Base-by-base conservation (phyloP, 768 basidiomycete species). In the Mycena polygramma region DNA sequence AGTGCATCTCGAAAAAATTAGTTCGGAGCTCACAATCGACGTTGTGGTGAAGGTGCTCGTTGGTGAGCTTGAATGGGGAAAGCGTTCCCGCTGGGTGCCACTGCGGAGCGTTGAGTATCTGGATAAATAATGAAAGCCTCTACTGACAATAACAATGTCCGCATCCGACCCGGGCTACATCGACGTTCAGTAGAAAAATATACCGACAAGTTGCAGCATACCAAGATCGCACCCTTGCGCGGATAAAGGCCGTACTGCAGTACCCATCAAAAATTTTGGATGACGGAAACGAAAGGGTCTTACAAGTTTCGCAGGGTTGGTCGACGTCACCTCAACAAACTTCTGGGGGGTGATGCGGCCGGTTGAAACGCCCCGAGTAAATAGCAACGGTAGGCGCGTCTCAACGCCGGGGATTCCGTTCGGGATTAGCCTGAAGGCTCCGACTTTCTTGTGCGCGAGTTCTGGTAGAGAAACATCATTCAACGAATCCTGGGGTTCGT, bases 221-320 rank as follows among this genome's bases (percentile, higher is more conserved):
- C 63, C 53, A 63, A 24, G 46, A 63, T 24, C 13, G 63, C 63
- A 35, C 63, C 63, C 14, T 63, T 63, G 6, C 43, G 63, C 15
- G 63, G 63, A 46, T 63, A 63, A n/a, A 63, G 63, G 26, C 63
- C 63, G 39, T 63, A 63, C 63, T 63, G 20, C 35, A 7, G n/a
- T 1, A 24, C 41, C 20, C 10, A 10, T 24, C 41, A 41, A 15
- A 41, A 10, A 5, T 41, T 7, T 1, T 7, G 11, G 41, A 41
- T 41, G 17, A 19, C 11, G 15, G 26, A 55, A 10, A 63, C 13
- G 5, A 36, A 54, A 15, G 41, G 8, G 20, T n/a, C 52, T 19
- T 3, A 63, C 63, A 39, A 63, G 43, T 11, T 63, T 63, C 17
- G 63, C 63, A 17, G 63, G 63, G 35, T 63, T 63, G 13, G 63